phyloP scores from a whole-genome alignment of 768 basidiomycete species.

The Hericium rajendrae region DNA sequence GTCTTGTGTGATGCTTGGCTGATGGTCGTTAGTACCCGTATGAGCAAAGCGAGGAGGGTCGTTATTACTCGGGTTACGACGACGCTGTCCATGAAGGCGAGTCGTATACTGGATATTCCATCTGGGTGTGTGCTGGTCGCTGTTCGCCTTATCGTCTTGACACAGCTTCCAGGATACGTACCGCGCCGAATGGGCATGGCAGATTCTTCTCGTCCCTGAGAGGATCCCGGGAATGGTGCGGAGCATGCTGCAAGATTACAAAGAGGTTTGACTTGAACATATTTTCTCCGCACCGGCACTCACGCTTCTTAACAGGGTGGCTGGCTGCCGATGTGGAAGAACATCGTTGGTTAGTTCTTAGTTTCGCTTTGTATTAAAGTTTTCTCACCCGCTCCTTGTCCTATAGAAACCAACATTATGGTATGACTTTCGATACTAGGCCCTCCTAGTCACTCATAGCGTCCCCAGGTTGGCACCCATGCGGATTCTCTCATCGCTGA shows the following conservation, averaged over 20 bases:
- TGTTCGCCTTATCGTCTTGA: background rate
- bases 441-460: too few relatives aligned
- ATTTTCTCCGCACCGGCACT: background rate
- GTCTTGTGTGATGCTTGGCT: background rate
- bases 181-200: slow-evolving; percentile 72
- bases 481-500: slow-evolving; percentile 72
- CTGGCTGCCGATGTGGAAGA: slow-evolving; percentile 90
- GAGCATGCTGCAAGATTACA: slow-evolving; percentile 75
- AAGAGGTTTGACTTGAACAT: slow-evolving; percentile 33
- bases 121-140: slow-evolving; percentile 44
- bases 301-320: slow-evolving; percentile 37
- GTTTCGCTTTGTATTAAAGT: too few relatives aligned
- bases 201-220: slow-evolving; percentile 69
- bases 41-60: slow-evolving; percentile 56
- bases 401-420: slow-evolving; percentile 75
- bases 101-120: slow-evolving; percentile 78
- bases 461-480: slow-evolving; percentile 57
- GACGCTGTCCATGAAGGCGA: slow-evolving; percentile 49
- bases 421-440: slow-evolving; percentile 19
- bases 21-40: slow-evolving; percentile 53
- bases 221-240: slow-evolving; percentile 65
- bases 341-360: slow-evolving; percentile 44
- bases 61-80: slow-evolving; percentile 74
- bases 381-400: background rate
- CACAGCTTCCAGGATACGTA: slow-evolving; percentile 50